Conservation (phyloP, 2,329 filamentous ascomycete genomes). For the Tolypocladium nubicola region DNA sequence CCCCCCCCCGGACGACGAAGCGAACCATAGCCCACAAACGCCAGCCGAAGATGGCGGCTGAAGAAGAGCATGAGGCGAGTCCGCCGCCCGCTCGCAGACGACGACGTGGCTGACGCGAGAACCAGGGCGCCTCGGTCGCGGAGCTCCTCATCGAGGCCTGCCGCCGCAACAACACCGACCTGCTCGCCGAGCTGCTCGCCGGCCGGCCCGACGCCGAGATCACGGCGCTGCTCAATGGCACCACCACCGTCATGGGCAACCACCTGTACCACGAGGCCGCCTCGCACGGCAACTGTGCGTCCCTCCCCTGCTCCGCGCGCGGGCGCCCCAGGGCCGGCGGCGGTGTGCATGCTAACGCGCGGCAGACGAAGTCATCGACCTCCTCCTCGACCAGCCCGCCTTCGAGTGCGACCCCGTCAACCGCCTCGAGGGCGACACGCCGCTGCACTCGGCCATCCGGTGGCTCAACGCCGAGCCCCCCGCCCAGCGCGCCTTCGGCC, state of each 20-base stretch:
- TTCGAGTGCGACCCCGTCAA: conserved; percentile 77
- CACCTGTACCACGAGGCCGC: conserved; percentile 86
- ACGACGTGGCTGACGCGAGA: not conserved
- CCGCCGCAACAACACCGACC: conserved; percentile 81
- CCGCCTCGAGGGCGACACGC: conserved; percentile 63
- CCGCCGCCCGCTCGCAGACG: not conserved
- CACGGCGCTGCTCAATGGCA: conserved; percentile 72
- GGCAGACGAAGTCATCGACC: conserved; percentile 68
- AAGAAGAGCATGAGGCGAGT: conserved; percentile 11
- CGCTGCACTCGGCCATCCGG: conserved; percentile 67
- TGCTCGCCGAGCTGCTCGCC: conserved; percentile 65
- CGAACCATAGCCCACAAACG: not conserved
- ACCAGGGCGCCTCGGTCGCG: conserved; percentile 69
- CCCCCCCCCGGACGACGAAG: not conserved
- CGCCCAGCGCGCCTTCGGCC: conserved; percentile 53
- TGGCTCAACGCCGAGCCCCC: conserved; percentile 61
- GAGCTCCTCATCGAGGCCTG: conserved; percentile 89
- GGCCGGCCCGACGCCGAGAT: conserved; percentile 53
- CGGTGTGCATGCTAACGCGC: not conserved
- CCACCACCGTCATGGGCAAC: conserved; percentile 78
- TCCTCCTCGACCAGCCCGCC: conserved; percentile 71
- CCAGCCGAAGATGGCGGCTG: conserved; percentile 4
- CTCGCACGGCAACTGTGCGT: conserved; percentile 71
- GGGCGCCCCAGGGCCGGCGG: too few species aligned
- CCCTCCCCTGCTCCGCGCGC: too few species aligned